Evolutionary conservation across 495 filamentous ascomycete genomes (phyloP).

Genomic region (Hypoxylon lienhwacheense): DNA sequence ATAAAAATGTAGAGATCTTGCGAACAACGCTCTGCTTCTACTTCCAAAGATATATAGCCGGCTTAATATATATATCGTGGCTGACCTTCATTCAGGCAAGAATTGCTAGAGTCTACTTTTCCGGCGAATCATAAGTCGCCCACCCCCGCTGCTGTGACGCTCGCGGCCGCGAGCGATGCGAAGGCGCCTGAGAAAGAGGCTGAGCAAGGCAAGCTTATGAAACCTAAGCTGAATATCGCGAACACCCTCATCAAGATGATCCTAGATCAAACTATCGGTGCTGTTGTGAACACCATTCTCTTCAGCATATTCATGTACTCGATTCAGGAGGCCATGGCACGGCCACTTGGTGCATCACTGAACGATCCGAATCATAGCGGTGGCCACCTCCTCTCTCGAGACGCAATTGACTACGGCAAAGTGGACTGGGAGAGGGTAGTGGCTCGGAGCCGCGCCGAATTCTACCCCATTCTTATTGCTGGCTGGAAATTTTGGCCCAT

Average conservation of each 20-base stretch:
- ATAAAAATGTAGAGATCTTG: neutral
- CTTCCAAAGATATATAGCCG: slow-evolving; percentile 12
- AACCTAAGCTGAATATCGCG: slow-evolving; percentile 59
- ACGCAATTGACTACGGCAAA: slow-evolving; percentile 35
- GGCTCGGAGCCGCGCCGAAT: slow-evolving; percentile 54
- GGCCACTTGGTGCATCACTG: slow-evolving; percentile 14
- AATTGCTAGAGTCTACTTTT: slow-evolving; percentile 55
- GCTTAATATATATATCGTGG: no score
- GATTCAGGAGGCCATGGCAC: slow-evolving; percentile 45
- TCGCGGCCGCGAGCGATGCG: slow-evolving; percentile 46
- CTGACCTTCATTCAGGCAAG: slow-evolving; percentile 45
- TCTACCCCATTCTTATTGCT: slow-evolving; percentile 69
- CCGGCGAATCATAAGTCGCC: slow-evolving; percentile 46
- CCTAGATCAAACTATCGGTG: slow-evolving; percentile 80
- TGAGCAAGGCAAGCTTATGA: slow-evolving; percentile 44
- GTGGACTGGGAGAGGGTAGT: slow-evolving; percentile 43
- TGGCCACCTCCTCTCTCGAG: slow-evolving; percentile 23
- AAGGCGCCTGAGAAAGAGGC: slow-evolving; percentile 48
- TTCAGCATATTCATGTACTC: slow-evolving; percentile 60
- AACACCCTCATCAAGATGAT: slow-evolving; percentile 81
- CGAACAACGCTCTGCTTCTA: neutral
- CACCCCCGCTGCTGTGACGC: slow-evolving; percentile 39
- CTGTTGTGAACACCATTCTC: slow-evolving; percentile 72
- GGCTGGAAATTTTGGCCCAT: slow-evolving; percentile 82
- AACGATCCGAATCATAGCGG: slow-evolving; percentile 33